These are phyloP conservation scores for Populus nigra DNA, from an alignment of 345 rosid species.

Conservation along the genomic window DNA sequence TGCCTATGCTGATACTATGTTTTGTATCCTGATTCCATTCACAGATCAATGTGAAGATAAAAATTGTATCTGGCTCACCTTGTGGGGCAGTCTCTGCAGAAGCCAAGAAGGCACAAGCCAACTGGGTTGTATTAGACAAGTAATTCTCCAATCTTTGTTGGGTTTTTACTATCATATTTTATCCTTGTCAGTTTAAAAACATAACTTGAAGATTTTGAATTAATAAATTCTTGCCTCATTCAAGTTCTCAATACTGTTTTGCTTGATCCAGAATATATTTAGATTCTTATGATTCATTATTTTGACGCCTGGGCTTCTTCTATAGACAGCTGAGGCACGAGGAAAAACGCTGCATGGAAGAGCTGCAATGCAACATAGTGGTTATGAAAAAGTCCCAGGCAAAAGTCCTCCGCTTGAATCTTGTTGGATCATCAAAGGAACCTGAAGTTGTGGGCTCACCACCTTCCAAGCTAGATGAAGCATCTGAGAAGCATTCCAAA, in stretches of 20 bases:
- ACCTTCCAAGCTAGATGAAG: slow-evolving; percentile 46
- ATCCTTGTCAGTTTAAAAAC: background rate
- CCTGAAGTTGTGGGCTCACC: slow-evolving; percentile 38
- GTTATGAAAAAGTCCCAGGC: slow-evolving; percentile 91
- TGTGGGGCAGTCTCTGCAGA: slow-evolving; percentile 84
- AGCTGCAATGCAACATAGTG: slow-evolving; percentile 94
- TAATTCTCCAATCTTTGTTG: slow-evolving; percentile 28
- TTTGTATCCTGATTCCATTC: slow-evolving; percentile 6
- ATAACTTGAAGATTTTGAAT: background rate
- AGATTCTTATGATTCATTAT: slow-evolving; percentile 1
- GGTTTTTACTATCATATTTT: background rate
- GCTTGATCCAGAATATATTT: background rate
- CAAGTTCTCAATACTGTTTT: background rate
- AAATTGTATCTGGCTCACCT: slow-evolving; percentile 86
- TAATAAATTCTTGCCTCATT: background rate
- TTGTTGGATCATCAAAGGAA: slow-evolving; percentile 68
- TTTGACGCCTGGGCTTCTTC: slow-evolving; percentile 15
- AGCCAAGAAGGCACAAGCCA: slow-evolving; percentile 69
- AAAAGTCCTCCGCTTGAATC: slow-evolving; percentile 87
- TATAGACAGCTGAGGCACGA: slow-evolving; percentile 79
- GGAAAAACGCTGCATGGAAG: slow-evolving; percentile 90
- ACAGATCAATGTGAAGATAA: slow-evolving; percentile 88
- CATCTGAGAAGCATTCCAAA: slow-evolving; percentile 42
- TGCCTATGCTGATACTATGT: slow-evolving; percentile 12
- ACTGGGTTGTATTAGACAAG: slow-evolving; percentile 98